These are phyloP conservation scores for Petrea volubilis DNA, from an alignment of 257 asterid genomes.

Conservation along the genomic window DNA sequence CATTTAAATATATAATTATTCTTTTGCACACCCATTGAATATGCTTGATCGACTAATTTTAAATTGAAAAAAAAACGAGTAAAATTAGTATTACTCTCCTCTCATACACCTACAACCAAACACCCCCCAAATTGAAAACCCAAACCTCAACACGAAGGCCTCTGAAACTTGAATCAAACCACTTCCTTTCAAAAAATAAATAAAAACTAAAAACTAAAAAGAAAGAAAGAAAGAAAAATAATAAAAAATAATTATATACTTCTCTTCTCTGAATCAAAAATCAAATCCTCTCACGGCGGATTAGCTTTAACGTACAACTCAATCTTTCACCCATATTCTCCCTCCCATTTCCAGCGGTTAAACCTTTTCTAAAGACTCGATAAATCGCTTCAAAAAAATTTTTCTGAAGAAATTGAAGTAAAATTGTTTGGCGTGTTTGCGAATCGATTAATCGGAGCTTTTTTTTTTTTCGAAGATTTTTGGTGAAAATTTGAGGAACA, in stretches of 20 bases:
- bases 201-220: background rate
- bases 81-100: too few relatives aligned
- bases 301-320: constrained; percentile 40
- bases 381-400: constrained; percentile 9
- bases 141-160: background rate
- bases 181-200: background rate
- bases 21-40: too few relatives aligned
- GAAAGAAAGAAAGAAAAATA: background rate
- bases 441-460: constrained; percentile 26
- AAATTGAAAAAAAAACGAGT: too few relatives aligned
- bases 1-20: too few relatives aligned
- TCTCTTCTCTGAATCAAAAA: constrained; percentile 35
- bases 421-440: background rate
- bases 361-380: background rate
- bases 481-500: background rate
- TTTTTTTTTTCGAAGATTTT: constrained; percentile 2
- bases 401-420: background rate
- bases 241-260: constrained; percentile 6
- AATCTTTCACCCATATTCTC: constrained; percentile 31
- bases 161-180: constrained; percentile 22
- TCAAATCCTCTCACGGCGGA: constrained; percentile 34
- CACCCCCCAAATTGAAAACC: constrained; percentile 18
- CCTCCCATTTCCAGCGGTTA: constrained; percentile 29
- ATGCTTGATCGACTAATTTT: too few relatives aligned
- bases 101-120: too few relatives aligned